Base-by-base conservation (phyloP, 306 rosid genomes). In the Lagenaria siceraria region DNA sequence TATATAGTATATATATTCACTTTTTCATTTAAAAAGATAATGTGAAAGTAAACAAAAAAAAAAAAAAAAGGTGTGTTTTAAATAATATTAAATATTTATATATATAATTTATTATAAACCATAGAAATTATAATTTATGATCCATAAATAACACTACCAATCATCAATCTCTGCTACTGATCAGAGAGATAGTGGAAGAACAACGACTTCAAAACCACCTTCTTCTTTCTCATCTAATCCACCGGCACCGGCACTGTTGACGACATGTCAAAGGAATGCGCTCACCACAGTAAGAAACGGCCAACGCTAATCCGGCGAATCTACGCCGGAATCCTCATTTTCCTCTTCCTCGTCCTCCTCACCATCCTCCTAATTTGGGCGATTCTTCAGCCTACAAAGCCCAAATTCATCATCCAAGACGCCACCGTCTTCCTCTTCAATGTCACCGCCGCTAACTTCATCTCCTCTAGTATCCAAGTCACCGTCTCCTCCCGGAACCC, bases 371-470 rank as follows among this genome's bases (percentile, higher is more conserved):
- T 96, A 27, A 72, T 92, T 42, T 96, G 98, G 98, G 92, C 92
- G 2, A 42, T 87, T 22, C 88, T 96, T 1, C 86, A 82, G 65
- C 99, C 99, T 0, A 60, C 92, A 0, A 92, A 92, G 21, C 99
- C 98, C 4, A 77, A 85, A 19, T 96, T 96, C 87, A 7, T 86
- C 22, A 96, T 96, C 81, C 90, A 91, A 70, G 99, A 96, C 81
- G 90, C 87, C 81, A 92, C 99, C 82, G 88, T 96, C 0, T 90
- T 63, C 79, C 84, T 91, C 82, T 96, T 96, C 90, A 96, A 96
- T 85, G 83, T 88, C 84, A 76, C 89, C 75, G 56, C 60, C 4
- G 82, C 97, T 1, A 92, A 92, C 80, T 64, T 90, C 42, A 46
- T 96, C 21, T 88, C 97, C 60, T 81, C 98, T 21, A 86, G 60